Percentiles rank a stretch among this genome's conserved stretches.
phyloP scores from a whole-genome alignment of 495 filamentous ascomycete genomes.

The Xylaria intraflava region DNA sequence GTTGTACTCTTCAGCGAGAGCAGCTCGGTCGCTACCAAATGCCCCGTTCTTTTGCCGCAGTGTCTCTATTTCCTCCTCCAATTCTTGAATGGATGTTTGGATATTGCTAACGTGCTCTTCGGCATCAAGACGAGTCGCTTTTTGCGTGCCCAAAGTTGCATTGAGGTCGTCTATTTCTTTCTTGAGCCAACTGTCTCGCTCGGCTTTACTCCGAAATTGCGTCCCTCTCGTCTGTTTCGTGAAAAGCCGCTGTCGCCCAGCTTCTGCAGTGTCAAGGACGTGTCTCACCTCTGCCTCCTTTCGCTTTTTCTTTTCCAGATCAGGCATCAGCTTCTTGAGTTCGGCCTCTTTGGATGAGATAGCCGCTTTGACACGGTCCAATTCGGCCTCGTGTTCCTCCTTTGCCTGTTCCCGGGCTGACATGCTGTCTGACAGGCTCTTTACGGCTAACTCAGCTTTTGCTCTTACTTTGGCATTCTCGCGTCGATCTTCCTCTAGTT shows the following conservation, averaged over 20 bases:
- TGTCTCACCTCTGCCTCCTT: constrained; percentile 64
- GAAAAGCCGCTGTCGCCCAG: constrained; percentile 70
- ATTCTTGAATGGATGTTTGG: constrained; percentile 58
- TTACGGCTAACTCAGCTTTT: constrained; percentile 77
- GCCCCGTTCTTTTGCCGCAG: constrained; percentile 71
- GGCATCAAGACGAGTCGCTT: constrained; percentile 72
- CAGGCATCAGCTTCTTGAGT: constrained; percentile 62
- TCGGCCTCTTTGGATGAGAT: constrained; percentile 73
- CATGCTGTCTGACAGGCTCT: constrained; percentile 71
- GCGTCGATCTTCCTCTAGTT: constrained; percentile 83
- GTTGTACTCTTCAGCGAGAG: constrained; percentile 64
- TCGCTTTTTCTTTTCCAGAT: constrained; percentile 64
- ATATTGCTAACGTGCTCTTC: constrained; percentile 77
- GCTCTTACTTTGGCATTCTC: constrained; percentile 70
- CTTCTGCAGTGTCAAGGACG: constrained; percentile 69
- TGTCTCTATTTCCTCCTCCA: constrained; percentile 65
- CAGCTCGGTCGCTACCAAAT: constrained; percentile 64
- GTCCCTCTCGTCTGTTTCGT: constrained; percentile 91
- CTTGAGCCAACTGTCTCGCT: constrained; percentile 78
- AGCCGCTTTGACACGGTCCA: constrained; percentile 64
- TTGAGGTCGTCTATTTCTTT: constrained; percentile 78
- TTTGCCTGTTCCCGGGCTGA: constrained; percentile 67
- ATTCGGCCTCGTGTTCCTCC: constrained; percentile 61
- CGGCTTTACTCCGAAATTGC: constrained; percentile 78
- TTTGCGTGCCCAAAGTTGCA: constrained; percentile 64